A percentile compares a stretch with the other conserved stretches of the same genome.
These are phyloP conservation scores for Citrus trifoliata DNA, from an alignment of 345 rosid species.

Conservation along the genomic window DNA sequence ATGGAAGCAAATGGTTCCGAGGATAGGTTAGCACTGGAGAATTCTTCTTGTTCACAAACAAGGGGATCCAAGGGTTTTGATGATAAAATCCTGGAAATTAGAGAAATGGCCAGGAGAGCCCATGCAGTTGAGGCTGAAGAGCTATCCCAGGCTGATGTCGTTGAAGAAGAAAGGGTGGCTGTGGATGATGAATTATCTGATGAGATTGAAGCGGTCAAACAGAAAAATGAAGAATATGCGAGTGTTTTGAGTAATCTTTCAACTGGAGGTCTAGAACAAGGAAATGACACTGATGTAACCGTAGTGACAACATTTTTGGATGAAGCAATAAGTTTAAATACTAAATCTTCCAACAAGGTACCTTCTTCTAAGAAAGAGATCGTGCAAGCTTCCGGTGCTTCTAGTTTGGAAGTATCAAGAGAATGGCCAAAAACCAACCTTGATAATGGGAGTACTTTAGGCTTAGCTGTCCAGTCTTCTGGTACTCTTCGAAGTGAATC, in stretches of 20 bases:
- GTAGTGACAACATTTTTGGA: neutral
- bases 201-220: slow-evolving; percentile 14
- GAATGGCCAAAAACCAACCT: slow-evolving; percentile 14
- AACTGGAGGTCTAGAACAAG: slow-evolving; percentile 20
- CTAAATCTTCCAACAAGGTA: slow-evolving; percentile 17
- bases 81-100: slow-evolving; percentile 44
- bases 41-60: slow-evolving; percentile 34
- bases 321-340: slow-evolving; percentile 14
- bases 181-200: slow-evolving; percentile 13
- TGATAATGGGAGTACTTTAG: slow-evolving; percentile 11
- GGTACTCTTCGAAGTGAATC: slow-evolving; percentile 29
- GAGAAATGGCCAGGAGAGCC: slow-evolving; percentile 53
- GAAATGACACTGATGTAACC: slow-evolving; percentile 19
- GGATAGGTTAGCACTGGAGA: slow-evolving; percentile 24
- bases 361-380: slow-evolving; percentile 27
- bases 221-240: slow-evolving; percentile 15
- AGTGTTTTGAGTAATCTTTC: slow-evolving; percentile 17
- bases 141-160: slow-evolving; percentile 18
- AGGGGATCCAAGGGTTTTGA: slow-evolving; percentile 28
- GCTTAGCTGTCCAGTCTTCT: slow-evolving; percentile 24
- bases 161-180: slow-evolving; percentile 31
- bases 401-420: slow-evolving; percentile 21
- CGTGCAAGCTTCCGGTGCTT: slow-evolving; percentile 22
- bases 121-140: slow-evolving; percentile 44
- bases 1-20: slow-evolving; percentile 36